phyloP scores from a whole-genome alignment of 352 stramenopile species.

The Globisporangium acanthophoron region DNA sequence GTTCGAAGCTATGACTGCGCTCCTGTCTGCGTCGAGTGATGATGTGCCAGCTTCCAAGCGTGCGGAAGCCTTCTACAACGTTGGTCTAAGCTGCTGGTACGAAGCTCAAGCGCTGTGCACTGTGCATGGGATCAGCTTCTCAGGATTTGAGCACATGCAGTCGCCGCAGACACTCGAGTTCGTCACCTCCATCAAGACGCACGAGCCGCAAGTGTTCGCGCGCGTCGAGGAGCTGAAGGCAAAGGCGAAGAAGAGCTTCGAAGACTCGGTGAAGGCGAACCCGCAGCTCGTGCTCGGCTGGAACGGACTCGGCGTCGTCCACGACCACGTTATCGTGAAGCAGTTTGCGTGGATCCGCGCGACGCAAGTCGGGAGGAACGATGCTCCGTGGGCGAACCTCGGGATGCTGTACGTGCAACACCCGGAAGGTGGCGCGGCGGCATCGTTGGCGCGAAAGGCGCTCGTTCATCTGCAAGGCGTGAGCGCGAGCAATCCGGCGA shows the following conservation, averaged over 20 bases:
- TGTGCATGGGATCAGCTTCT: conserved; percentile 22
- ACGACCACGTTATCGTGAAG: conserved; percentile 60
- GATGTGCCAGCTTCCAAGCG: conserved; percentile 9
- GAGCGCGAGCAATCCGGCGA: conserved; percentile 72
- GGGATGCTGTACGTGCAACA: conserved; percentile 77
- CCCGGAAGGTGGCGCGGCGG: conserved; percentile 14
- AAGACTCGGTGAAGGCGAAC: conserved; percentile 37
- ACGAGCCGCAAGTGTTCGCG: conserved; percentile 3
- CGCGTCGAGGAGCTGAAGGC: conserved; percentile 21
- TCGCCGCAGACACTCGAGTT: neutral
- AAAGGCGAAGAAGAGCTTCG: conserved; percentile 35
- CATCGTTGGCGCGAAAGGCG: conserved; percentile 58
- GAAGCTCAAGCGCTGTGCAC: conserved; percentile 51
- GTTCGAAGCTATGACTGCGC: conserved; percentile 35
- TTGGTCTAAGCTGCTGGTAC: conserved; percentile 77
- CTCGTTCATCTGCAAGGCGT: conserved; percentile 82
- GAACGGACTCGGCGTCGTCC: conserved; percentile 73
- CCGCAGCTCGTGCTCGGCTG: conserved; percentile 51
- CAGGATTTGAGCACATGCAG: conserved; percentile 29
- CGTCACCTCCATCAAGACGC: neutral
- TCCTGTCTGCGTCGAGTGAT: conserved; percentile 10
- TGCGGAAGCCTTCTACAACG: conserved; percentile 57
- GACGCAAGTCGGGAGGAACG: conserved; percentile 38
- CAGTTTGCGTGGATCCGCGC: conserved; percentile 76
- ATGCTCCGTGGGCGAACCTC: conserved; percentile 79